Percentiles rank a stretch among this genome's conserved stretches.
phyloP scores from a whole-genome alignment of 495 filamentous ascomycete species.

The Penicillium malachiteum region DNA sequence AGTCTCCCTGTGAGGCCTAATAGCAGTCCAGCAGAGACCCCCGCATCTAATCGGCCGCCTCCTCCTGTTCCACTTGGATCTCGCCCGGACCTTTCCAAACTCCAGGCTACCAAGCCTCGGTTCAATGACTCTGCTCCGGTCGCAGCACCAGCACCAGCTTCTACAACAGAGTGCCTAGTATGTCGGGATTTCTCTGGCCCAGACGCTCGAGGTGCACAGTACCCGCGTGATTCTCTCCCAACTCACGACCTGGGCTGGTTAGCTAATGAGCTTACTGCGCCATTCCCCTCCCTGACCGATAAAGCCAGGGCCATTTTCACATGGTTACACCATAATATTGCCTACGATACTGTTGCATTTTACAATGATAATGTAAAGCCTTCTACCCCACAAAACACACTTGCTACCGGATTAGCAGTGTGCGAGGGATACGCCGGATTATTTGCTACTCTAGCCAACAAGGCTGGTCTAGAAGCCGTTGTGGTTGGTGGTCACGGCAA shows the following conservation, averaged over 20 bases:
- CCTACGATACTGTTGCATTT: slow-evolving; percentile 77
- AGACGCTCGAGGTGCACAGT: slow-evolving; percentile 74
- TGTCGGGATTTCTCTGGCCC: slow-evolving; percentile 87
- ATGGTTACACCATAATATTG: slow-evolving; percentile 92
- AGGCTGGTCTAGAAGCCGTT: slow-evolving; percentile 69
- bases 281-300: slow-evolving; percentile 79
- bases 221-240: slow-evolving; percentile 68
- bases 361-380: slow-evolving; percentile 65
- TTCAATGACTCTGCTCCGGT: slow-evolving; percentile 17
- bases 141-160: slow-evolving; percentile 6
- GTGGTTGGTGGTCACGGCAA: slow-evolving; percentile 82
- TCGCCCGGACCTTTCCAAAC: slow-evolving; percentile 56
- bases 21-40: slow-evolving; percentile 15
- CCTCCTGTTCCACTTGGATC: slow-evolving; percentile 58
- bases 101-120: slow-evolving; percentile 55
- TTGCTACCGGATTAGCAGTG: slow-evolving; percentile 76
- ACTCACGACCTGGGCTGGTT: slow-evolving; percentile 66
- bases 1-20: slow-evolving; percentile 18
- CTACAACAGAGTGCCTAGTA: slow-evolving; percentile 59
- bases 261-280: slow-evolving; percentile 70
- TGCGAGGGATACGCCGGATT: slow-evolving; percentile 91
- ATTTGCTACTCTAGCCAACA: slow-evolving; percentile 68
- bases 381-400: slow-evolving; percentile 64
- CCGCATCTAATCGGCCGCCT: slow-evolving; percentile 29
- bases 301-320: slow-evolving; percentile 91